Conservation (phyloP, 176 grass and related monocot species). For the Raddia guianensis region DNA sequence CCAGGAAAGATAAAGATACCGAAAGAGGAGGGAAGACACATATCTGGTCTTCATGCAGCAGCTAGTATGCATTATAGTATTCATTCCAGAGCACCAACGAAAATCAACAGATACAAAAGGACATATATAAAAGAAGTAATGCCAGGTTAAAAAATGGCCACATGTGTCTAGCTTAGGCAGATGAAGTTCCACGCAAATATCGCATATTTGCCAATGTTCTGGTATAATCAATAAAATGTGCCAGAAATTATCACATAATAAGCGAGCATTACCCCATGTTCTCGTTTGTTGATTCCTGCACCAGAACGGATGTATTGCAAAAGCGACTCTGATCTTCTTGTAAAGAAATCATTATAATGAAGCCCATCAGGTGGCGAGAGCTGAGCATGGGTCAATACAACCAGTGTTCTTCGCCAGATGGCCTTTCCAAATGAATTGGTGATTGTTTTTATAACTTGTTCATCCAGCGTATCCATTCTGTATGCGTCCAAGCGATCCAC, state of each 20-base stretch:
- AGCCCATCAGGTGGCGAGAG: slow-evolving; percentile 89
- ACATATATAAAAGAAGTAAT: not conserved
- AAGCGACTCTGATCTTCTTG: slow-evolving; percentile 74
- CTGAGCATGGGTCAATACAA: slow-evolving; percentile 93
- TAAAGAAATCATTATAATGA: slow-evolving; percentile 86
- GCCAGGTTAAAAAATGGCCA: slow-evolving; percentile 14
- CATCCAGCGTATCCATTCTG: slow-evolving; percentile 83
- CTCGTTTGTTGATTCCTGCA: slow-evolving; percentile 69
- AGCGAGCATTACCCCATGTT: slow-evolving; percentile 61
- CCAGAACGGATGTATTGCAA: slow-evolving; percentile 60
- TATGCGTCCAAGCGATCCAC: slow-evolving; percentile 94
- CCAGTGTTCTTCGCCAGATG: slow-evolving; percentile 77
- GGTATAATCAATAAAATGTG: slow-evolving; percentile 4
- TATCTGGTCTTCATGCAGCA: slow-evolving; percentile 14
- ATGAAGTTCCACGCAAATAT: not conserved
- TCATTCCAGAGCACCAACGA: slow-evolving; percentile 14
- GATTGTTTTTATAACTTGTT: slow-evolving; percentile 75
- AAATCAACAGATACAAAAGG: not conserved
- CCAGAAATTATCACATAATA: slow-evolving; percentile 1
- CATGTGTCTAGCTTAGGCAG: not conserved
- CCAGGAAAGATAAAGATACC: not conserved
- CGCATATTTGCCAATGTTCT: not conserved
- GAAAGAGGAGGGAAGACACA: not conserved
- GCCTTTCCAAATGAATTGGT: slow-evolving; percentile 87
- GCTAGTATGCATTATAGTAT: not conserved